phyloP scores from a whole-genome alignment of 164 flowering plant genomes.

The Magnolia changhungtana region DNA sequence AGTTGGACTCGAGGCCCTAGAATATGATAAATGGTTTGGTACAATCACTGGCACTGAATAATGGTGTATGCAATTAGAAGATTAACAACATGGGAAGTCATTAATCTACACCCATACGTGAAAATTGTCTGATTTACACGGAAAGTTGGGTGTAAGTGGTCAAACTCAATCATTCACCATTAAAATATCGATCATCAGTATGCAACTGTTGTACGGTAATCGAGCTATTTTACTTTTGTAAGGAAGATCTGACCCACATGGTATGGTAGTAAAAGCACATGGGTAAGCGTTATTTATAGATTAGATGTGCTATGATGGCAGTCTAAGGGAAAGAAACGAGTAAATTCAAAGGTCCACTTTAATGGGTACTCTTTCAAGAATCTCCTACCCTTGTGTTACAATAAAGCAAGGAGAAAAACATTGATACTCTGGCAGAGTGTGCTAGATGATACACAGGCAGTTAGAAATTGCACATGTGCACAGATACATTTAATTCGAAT shows the following conservation, averaged over 20 bases:
- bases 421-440: no score
- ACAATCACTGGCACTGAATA: neutral
- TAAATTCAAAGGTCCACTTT: slow-evolving; percentile 12
- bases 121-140: neutral
- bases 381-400: slow-evolving; percentile 9
- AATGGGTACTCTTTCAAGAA: neutral
- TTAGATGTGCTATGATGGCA: slow-evolving; percentile 18
- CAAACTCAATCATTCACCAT: neutral
- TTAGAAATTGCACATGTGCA: no score
- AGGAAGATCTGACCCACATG: slow-evolving; percentile 7
- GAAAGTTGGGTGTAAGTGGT: neutral
- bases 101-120: neutral
- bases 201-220: neutral
- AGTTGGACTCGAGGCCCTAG: neutral
- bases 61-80: neutral
- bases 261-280: neutral
- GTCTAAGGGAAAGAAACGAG: slow-evolving; percentile 6
- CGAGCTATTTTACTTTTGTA: neutral
- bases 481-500: no score
- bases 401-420: slow-evolving; percentile 2
- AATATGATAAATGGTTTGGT: neutral
- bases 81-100: neutral
- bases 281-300: neutral
- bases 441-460: no score
- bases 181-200: neutral